These are phyloP conservation scores for Trametes versicolor DNA, from an alignment of 1,284 basidiomycete species.

Conservation along the genomic window DNA sequence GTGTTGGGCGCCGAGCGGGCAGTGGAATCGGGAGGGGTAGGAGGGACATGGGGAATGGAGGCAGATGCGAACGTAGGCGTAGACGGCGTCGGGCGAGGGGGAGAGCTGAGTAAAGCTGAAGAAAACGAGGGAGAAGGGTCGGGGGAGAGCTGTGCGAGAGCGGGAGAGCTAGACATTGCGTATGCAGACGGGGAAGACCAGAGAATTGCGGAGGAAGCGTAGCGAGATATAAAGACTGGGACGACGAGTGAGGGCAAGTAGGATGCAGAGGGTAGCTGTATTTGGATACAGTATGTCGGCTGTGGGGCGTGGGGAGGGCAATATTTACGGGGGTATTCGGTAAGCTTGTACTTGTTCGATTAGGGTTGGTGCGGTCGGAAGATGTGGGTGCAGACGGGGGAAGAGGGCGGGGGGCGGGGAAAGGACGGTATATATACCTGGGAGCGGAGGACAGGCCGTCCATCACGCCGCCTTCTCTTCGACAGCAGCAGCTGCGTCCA, in stretches of 20 bases:
- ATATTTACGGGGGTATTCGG: conserved; percentile 26
- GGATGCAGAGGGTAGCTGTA: conserved; percentile 38
- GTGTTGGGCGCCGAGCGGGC: conserved; percentile 19
- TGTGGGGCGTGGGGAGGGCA: conserved; percentile 6
- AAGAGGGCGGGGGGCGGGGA: conserved; percentile 30
- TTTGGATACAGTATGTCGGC: conserved; percentile 19
- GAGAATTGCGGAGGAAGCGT: conserved; percentile 2
- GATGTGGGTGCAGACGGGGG: conserved; percentile 26
- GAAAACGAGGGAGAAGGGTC: conserved; percentile 30
- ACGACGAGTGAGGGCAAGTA: conserved; percentile 26
- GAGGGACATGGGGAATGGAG: conserved; percentile 24
- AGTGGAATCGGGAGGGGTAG: conserved; percentile 33
- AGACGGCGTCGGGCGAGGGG: conserved; percentile 28
- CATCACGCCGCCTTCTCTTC: conserved; percentile 37
- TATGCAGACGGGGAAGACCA: not conserved
- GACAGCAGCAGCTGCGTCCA: conserved; percentile 33
- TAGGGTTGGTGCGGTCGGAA: conserved; percentile 23
- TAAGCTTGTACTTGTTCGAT: conserved; percentile 24
- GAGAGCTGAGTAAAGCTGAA: conserved; percentile 27
- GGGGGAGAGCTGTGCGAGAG: conserved; percentile 29
- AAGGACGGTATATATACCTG: conserved; percentile 33
- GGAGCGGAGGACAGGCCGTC: conserved; percentile 30
- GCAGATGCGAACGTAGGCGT: conserved; percentile 23
- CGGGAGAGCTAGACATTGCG: conserved; percentile 33
- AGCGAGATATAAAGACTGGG: conserved; percentile 8